Base-by-base conservation (phyloP, 2,329 filamentous ascomycete species). In the Colletotrichum cereale region DNA sequence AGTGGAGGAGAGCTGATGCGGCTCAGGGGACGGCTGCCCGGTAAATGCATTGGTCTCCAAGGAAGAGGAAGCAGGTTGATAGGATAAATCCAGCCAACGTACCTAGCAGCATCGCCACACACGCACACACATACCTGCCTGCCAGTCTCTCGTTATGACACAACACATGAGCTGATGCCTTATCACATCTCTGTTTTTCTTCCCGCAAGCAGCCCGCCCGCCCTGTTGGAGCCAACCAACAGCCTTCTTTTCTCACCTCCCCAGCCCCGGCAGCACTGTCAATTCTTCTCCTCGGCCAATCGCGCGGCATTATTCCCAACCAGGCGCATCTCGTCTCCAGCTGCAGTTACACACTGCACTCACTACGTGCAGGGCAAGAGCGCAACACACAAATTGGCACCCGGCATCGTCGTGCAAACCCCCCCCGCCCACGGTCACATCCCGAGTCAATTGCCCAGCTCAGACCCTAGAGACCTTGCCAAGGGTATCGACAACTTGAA, bases 321-420 rank as follows among this genome's bases (percentile, higher is more conserved):
- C 40, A 31, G 50, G 36, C 55, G 38, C 64, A 53, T 71, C 24
- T 57, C 16, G n/a, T 34, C 34, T 71, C 57, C 68, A 71, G 58
- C 57, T 67, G 60, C 60, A 50, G 60, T 47, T 62, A 48, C 29
- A 48, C 29, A 31, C 7, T 29, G 24, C 14, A 26, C 14, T 16
- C 12, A 11, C 48, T 50, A 47, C 62, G 31, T 71, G 57, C 67
- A 67, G 67, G 67, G 64, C 64, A 62, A 66, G 11, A 53, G 36
- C 57, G 55, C 56, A 62, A 52, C 44, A 56, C 48, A 62, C 68
- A 62, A 67, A 71, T 62, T 50, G 42, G 57, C 57, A 44, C 36
- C 50, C 64, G n/a, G 44, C 50, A 71, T 62, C 50, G 48, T 57
- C 42, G 34, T 58, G n/a, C 57, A 58, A 67, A 62, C 57, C 58